Base-by-base conservation (phyloP, 129 eudicot species). In the Flaveria ramosissima region DNA sequence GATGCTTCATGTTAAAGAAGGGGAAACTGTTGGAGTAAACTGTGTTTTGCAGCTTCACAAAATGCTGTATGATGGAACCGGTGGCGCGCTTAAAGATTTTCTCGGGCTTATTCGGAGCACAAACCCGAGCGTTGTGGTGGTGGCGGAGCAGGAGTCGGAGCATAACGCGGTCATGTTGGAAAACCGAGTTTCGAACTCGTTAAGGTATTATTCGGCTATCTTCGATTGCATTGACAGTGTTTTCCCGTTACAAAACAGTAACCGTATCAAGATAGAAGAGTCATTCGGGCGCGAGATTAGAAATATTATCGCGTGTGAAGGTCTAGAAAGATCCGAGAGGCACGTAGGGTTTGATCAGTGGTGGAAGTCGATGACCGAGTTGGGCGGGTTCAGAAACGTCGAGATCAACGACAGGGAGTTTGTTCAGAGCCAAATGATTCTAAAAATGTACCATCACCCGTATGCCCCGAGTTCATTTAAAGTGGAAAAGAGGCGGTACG, bases 1-100 rank as follows among this genome's bases (percentile, higher is more conserved):
- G 99, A 94, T 91, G 98, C 98, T 94, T 72, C 98, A 94, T 81
- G 93, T 91, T 7, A 94, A 94, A 85, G 98, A 91, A 70, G 75
- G 78, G 2, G 98, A 91, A 82, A 79, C 84, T 2, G 98, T 94
- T 67, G 98, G 88, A 9, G 85, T 91, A 15, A 91, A 91, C 47
- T 94, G 97, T 50, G 26, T 86, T 15, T 87, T 84, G n/a, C 98
- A 94, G 74, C 78, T 94, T 72, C 98, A 94, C 83, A 94, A 89
- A 78, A 70, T 89, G 88, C 85, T 89, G 23, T 89, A 94, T 41
- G 98, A 91, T 61, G 50, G 77, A 30, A 85, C 78, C 1, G 86
- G 89, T 16, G 93, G 90, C 7, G 80, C 80, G 1, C 72, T 94
- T 1, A 77, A 79, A 56, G 92, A 94, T 45, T 91, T 94, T 46